These are phyloP conservation scores for Cunninghamia lanceolata DNA, from an alignment of 75 land plant genomes.

Conservation along the genomic window DNA sequence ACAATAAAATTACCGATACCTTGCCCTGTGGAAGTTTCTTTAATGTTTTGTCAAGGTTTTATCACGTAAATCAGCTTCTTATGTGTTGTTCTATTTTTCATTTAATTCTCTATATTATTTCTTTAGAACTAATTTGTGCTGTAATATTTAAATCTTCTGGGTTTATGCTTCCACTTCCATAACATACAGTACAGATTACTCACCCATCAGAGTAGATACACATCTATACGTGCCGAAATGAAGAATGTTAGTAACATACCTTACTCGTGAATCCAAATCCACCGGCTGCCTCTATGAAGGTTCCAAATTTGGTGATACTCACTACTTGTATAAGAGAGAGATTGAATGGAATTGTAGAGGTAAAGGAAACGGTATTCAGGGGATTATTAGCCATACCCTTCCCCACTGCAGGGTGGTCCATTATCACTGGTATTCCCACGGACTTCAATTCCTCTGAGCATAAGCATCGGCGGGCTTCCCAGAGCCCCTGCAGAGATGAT, in stretches of 20 bases:
- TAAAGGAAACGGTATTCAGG: slow-evolving; percentile 41
- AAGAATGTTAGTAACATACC: background rate
- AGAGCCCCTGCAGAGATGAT: slow-evolving; percentile 69
- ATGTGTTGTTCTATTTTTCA: too few relatives aligned
- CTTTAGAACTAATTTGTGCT: too few relatives aligned
- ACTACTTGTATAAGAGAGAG: slow-evolving; percentile 60
- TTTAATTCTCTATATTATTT: too few relatives aligned
- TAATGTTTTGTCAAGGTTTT: too few relatives aligned
- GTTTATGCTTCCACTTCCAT: too few relatives aligned
- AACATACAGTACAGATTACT: background rate
- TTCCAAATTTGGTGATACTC: slow-evolving; percentile 18
- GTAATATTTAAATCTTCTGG: too few relatives aligned
- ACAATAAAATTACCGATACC: too few relatives aligned
- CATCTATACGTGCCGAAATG: too few relatives aligned
- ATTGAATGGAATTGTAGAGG: background rate
- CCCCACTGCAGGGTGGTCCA: slow-evolving; percentile 53
- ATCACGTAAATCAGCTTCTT: too few relatives aligned
- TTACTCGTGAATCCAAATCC: slow-evolving; percentile 20
- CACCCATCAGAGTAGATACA: background rate
- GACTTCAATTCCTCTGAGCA: slow-evolving; percentile 53
- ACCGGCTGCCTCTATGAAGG: slow-evolving; percentile 63
- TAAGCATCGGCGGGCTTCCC: slow-evolving; percentile 69
- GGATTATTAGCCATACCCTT: slow-evolving; percentile 81
- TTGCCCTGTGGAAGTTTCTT: too few relatives aligned
- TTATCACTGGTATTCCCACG: slow-evolving; percentile 32